Evolutionary conservation across 192 early-diverging fungal species (phyloP).

Genomic region (Linnemannia exigua): DNA sequence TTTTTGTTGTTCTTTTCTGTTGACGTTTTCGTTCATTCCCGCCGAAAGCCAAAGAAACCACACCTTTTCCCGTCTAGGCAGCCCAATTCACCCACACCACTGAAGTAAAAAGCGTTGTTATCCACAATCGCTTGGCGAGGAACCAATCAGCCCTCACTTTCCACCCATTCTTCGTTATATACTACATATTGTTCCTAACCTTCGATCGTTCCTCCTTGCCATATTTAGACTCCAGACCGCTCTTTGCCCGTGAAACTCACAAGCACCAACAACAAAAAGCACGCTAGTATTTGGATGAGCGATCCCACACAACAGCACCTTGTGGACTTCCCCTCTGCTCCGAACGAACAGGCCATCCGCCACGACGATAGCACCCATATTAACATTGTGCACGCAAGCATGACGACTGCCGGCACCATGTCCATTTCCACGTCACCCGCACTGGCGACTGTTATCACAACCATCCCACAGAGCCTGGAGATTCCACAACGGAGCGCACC

Average conservation of each 20-base stretch:
- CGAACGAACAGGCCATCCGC: conserved; percentile 14
- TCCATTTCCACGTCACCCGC: neutral
- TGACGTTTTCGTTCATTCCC: neutral
- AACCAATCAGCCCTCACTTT: neutral
- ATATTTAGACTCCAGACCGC: neutral
- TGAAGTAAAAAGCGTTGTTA: neutral
- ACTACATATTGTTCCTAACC: conserved; percentile 6
- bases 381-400: conserved; percentile 16
- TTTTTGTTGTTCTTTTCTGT: neutral
- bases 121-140: neutral
- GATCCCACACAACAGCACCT: conserved; percentile 3
- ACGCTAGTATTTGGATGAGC: conserved; percentile 22
- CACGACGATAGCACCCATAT: conserved; percentile 4
- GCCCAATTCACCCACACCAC: neutral
- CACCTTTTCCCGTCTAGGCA: neutral
- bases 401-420: neutral
- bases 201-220: conserved; percentile 4
- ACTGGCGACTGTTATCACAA: neutral
- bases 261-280: neutral
- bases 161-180: neutral
- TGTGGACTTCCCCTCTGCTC: conserved; percentile 15
- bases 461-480: neutral
- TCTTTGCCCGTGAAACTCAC: neutral
- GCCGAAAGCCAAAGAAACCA: neutral
- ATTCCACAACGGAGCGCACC: neutral